Base-by-base conservation (phyloP, 1,284 basidiomycete species). In the Entoloma clypeatum region DNA sequence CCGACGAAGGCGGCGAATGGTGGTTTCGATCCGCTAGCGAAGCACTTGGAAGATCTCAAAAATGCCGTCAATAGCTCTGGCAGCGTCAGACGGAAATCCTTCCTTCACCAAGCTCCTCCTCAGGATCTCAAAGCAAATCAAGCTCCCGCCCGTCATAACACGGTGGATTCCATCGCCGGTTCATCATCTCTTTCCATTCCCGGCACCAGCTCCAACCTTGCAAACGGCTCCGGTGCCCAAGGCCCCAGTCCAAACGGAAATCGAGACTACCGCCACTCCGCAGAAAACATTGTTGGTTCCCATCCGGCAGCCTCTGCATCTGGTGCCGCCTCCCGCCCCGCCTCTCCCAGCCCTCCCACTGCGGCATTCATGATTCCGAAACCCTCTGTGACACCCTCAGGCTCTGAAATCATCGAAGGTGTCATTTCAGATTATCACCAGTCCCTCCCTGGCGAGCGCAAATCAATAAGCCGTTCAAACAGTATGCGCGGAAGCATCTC, bases 381-480 rank as follows among this genome's bases (percentile, higher is more conserved):
- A 40, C 58, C 72, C 5, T 71, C 79, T 0, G 73, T 50, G 7
- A 49, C 61, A 8, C 58, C 63, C 1, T 50, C 64, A 6, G 60
- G 58, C 4, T 43, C 60, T 25, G 69, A 68, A 18, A 52, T 62
- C 7, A 59, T 73, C 4, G 85, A 89, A 52, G 77, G 84, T n/a
- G 82, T 93, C 2, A 61, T 93, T 7, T 71, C 69, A 4, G 75
- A 81, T 49, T 96, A 96, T 55, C 77, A 83, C 11, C 91, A 93
- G 55, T 81, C 85, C 0, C 78, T 97, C 61, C 93, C 92, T 1
- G 91, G 90, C 2, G 93, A 97, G 62, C 72, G 82, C 16, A 78
- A 77, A 53, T 59, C 60, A 10, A 57, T 68, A 13, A 67, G 65
- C 41, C 57, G 67, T 24, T 60, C 59, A 36, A 65, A 69, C 32